Percentiles rank a stretch among this genome's conserved stretches.
Evolutionary conservation across 2,329 filamentous ascomycete species (phyloP).

Genomic region (Myriangium duriaei): DNA sequence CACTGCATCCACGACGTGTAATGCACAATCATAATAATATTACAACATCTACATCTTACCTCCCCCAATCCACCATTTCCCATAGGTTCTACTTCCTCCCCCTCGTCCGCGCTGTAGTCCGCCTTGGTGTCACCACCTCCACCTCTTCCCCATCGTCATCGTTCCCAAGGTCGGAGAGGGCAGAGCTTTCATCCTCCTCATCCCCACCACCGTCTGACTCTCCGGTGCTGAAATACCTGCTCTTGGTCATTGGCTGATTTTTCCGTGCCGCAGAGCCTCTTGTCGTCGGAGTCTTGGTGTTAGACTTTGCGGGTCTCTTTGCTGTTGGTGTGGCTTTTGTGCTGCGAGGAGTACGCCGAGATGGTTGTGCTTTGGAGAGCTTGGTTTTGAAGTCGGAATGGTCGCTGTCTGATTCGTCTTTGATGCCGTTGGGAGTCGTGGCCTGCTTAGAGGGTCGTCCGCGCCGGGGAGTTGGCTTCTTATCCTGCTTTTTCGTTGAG

Average conservation of each 20-base stretch:
- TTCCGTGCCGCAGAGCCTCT: background rate
- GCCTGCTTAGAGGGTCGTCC: too few relatives aligned
- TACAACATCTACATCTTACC: too few relatives aligned
- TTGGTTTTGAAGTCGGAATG: too few relatives aligned
- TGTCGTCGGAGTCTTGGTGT: conserved; percentile 1
- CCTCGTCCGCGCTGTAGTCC: conserved; percentile 22
- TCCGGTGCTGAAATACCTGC: background rate
- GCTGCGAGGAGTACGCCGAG: conserved; percentile 1
- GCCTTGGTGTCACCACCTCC: conserved; percentile 19
- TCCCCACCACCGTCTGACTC: conserved; percentile 8
- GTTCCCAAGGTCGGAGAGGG: conserved; percentile 12
- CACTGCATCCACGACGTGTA: too few relatives aligned
- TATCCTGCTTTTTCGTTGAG: conserved; percentile 6
- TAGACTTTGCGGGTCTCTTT: conserved; percentile 4
- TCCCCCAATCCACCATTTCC: too few relatives aligned
- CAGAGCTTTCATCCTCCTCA: conserved; percentile 8
- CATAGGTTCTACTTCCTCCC: too few relatives aligned
- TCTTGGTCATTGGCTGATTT: conserved; percentile 1
- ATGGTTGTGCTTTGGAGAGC: too few relatives aligned
- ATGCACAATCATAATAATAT: too few relatives aligned
- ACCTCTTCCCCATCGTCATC: conserved; percentile 15
- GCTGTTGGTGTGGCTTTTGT: conserved; percentile 4
- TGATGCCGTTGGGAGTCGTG: too few relatives aligned
- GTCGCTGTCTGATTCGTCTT: too few relatives aligned
- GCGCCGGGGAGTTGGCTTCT: conserved; percentile 4